Conservation (phyloP, 2,329 filamentous ascomycete genomes). For the Xylariaceae sp. region DNA sequence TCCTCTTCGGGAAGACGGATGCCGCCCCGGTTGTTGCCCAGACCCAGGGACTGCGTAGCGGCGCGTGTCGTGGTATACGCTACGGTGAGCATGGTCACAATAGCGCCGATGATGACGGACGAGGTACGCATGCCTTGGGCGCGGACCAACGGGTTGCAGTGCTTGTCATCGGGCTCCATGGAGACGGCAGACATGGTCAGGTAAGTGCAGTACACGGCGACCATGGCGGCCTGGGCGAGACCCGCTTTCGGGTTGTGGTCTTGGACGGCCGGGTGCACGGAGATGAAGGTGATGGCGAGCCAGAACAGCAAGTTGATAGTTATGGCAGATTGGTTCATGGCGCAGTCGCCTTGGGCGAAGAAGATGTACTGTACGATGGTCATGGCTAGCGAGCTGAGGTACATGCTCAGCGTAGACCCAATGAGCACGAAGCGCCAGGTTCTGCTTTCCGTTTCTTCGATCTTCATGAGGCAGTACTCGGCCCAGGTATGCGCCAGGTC, state of each 20-base stretch:
- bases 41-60: conserved; percentile 80
- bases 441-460: conserved; percentile 81
- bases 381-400: conserved; percentile 84
- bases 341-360: conserved; percentile 76
- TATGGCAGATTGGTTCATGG: conserved; percentile 96
- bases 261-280: conserved; percentile 85
- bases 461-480: conserved; percentile 90
- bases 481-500: conserved; percentile 97
- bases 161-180: conserved; percentile 92
- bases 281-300: conserved; percentile 74
- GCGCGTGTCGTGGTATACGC: conserved; percentile 97
- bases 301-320: conserved; percentile 88
- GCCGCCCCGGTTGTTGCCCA: conserved; percentile 57
- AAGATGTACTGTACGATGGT: conserved; percentile 96
- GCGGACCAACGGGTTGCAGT: conserved; percentile 87
- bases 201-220: conserved; percentile 97
- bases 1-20: conserved; percentile 65
- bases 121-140: conserved; percentile 85
- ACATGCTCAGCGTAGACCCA: conserved; percentile 91
- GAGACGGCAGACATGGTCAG: conserved; percentile 96
- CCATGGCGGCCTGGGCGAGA: conserved; percentile 95
- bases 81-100: conserved; percentile 94
- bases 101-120: conserved; percentile 85
- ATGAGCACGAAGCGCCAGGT: conserved; percentile 85
- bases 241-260: conserved; percentile 90